Base-by-base conservation (phyloP, 371 early-diverging fungal genomes). In the Saksenaea oblongispora region DNA sequence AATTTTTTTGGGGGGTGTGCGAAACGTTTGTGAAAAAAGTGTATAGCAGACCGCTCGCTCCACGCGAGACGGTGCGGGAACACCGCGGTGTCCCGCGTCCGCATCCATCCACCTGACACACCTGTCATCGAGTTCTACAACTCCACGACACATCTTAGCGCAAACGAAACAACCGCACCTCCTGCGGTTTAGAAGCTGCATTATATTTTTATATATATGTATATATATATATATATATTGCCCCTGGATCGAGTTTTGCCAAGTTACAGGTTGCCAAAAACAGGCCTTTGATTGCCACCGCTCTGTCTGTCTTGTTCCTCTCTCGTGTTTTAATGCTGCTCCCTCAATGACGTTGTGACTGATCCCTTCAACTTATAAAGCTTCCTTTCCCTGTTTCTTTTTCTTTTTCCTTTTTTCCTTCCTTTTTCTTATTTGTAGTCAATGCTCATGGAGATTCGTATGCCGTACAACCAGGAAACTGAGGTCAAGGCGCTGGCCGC, bases 21-120 rank as follows among this genome's bases (percentile, higher is more conserved):
- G n/a, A n/a, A n/a, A n/a, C n/a, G n/a, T n/a, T n/a, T n/a, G n/a
- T n/a, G n/a, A n/a, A n/a, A n/a, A n/a, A n/a, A n/a, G n/a, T n/a
- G n/a, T n/a, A n/a, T n/a, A n/a, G 4, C 51, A 1, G 55, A 64
- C 9, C 34, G 34, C 11, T 5, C 59, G 5, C 42, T 53, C 15
- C 60, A 60, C 7, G n/a, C 14, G 5, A 39, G 26, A 1, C 47
- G 72, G 17, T 70, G 76, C 37, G 74, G 73, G n/a, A 78, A 80
- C 53, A 78, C 81, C n/a, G 74, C 73, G 0, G 65, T 80, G 0
- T 71, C 74, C 11, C 64, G 58, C 14, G 42, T 73, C 13, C 15
- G 18, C 34, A 37, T 72, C 2, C 39, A 57, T 5, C 37, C 59
- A 26, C 34, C 63, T 24, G 24, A n/a, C 13, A 54, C 24, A n/a